These are phyloP conservation scores for Amniculicola lignicola DNA, from an alignment of 495 filamentous ascomycete genomes.

Conservation along the genomic window DNA sequence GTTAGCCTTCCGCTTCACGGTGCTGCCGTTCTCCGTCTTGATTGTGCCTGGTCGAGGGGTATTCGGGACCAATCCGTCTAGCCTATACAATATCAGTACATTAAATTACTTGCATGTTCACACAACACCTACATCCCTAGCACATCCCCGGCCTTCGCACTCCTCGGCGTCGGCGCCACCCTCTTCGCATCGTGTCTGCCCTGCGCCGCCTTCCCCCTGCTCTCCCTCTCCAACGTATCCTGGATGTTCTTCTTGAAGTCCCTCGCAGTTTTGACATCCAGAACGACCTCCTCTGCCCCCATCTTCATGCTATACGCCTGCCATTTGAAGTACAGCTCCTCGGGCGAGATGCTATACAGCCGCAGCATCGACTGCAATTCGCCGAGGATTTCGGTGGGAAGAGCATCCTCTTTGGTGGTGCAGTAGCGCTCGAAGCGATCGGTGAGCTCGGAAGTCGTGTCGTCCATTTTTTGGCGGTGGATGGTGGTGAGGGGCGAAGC, in stretches of 20 bases:
- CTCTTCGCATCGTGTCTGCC: slow-evolving; percentile 62
- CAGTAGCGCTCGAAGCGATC: slow-evolving; percentile 31
- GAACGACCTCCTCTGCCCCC: slow-evolving; percentile 67
- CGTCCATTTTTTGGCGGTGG: slow-evolving; percentile 22
- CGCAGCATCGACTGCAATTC: slow-evolving; percentile 83
- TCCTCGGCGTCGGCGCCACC: slow-evolving; percentile 62
- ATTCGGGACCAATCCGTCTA: slow-evolving; percentile 74
- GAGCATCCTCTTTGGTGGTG: slow-evolving; percentile 42
- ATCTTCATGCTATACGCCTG: slow-evolving; percentile 95
- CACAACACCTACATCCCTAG: slow-evolving; percentile 70
- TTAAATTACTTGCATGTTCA: slow-evolving; percentile 15
- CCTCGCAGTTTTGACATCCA: slow-evolving; percentile 64
- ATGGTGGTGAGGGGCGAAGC: slow-evolving; percentile 14
- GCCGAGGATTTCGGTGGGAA: slow-evolving; percentile 67
- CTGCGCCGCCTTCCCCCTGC: slow-evolving; percentile 55
- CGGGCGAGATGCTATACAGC: slow-evolving; percentile 67
- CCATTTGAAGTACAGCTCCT: slow-evolving; percentile 97
- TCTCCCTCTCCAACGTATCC: slow-evolving; percentile 74
- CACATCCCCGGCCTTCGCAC: slow-evolving; percentile 61
- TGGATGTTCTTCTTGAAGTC: slow-evolving; percentile 83
- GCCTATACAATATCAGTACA: slow-evolving; percentile 45
- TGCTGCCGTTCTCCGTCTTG: slow-evolving; percentile 51
- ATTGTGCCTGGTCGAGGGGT: slow-evolving; percentile 55
- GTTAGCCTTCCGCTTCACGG: slow-evolving; percentile 60
- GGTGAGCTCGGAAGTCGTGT: slow-evolving; percentile 34